Base-by-base conservation (phyloP, 2,329 filamentous ascomycete species). In the Ophiocordyceps camponoti-floridani region DNA sequence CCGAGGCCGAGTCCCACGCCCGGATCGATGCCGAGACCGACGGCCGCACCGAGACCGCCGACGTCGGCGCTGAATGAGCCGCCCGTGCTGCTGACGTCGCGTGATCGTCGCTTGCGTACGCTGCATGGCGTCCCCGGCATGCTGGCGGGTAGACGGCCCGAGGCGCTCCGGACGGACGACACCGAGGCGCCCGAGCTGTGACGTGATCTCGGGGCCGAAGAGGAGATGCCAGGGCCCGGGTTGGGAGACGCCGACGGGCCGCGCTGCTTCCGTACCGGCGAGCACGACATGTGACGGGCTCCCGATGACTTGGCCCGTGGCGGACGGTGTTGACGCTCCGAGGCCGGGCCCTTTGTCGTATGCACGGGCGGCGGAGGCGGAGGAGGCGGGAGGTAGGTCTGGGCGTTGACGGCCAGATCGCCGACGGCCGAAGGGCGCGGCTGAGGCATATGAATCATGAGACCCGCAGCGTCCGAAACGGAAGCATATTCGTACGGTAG, bases 381-480 rank as follows among this genome's bases (percentile, higher is more conserved):
- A 23, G 53, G 61, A 18, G 58, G 58, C 6, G 58, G 56, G 10
- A 63, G 56, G 41, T 62, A 61, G 4, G 61, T 58, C 46, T 60
- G 60, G 37, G 58, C 48, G 51, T 53, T 57, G 50, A 60, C 47
- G 44, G 53, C 46, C 50, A 64, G 45, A 31, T 59, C 59, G 48
- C 56, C 55, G 42, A 66, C 55, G 23, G 66, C 56, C 14, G 50
- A 47, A 6, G 51, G 51, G 23, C 52, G 66, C 4, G 68, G 63
- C 47, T 70, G 68, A 16, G 69, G 69, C 68, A 72, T 70, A 51
- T 73, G 67, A 47, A 75, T 70, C 66, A 72, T 69, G 47, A 74
- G 65, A 1, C 68, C 68, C 26, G 55, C 51, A 40, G 61, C 57
- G 19, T 59, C 52, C 47, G n/a, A n/a, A n/a, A 60, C 46, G 8